Percentiles rank a stretch among this genome's conserved stretches.
These are phyloP conservation scores for Camptophora hylomeconis DNA, from an alignment of 2,329 filamentous ascomycete species.

Conservation along the genomic window DNA sequence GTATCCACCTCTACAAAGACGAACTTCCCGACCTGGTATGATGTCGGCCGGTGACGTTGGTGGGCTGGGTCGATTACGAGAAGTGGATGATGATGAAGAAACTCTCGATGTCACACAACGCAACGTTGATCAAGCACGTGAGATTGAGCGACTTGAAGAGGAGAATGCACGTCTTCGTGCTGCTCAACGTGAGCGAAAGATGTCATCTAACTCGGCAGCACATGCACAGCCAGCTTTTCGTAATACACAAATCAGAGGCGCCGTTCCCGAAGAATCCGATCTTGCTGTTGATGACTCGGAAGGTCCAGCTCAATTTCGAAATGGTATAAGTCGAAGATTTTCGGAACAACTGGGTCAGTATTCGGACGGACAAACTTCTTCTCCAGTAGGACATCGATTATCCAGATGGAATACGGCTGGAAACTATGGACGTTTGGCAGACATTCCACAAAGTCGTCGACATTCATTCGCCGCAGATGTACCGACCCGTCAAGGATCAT, in stretches of 20 bases:
- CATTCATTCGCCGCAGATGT: conserved; percentile 41
- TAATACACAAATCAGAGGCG: conserved; percentile 27
- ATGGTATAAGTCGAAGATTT: too few relatives aligned
- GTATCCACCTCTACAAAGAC: conserved; percentile 61
- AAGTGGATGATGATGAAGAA: conserved; percentile 35
- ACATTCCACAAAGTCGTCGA: conserved; percentile 36
- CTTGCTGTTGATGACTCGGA: conserved; percentile 32
- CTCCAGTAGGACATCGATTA: too few relatives aligned
- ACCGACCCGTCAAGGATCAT: conserved; percentile 32
- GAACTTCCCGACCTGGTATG: conserved; percentile 51
- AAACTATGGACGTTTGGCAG: conserved; percentile 33
- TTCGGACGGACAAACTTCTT: too few relatives aligned
- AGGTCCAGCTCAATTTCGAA: too few relatives aligned
- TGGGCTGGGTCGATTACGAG: conserved; percentile 33
- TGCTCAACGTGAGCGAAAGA: conserved; percentile 28
- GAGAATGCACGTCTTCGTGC: conserved; percentile 35
- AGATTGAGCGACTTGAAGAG: conserved; percentile 33
- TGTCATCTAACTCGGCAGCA: conserved; percentile 26
- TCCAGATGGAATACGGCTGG: too few relatives aligned
- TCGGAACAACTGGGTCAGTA: too few relatives aligned
- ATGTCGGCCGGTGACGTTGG: conserved; percentile 33
- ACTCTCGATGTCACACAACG: conserved; percentile 18
- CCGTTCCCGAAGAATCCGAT: conserved; percentile 31
- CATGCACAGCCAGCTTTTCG: conserved; percentile 19
- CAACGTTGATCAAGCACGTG: conserved; percentile 28